Conservation (phyloP, 1,139 yeast species). For the Geotrichum restrictum region DNA sequence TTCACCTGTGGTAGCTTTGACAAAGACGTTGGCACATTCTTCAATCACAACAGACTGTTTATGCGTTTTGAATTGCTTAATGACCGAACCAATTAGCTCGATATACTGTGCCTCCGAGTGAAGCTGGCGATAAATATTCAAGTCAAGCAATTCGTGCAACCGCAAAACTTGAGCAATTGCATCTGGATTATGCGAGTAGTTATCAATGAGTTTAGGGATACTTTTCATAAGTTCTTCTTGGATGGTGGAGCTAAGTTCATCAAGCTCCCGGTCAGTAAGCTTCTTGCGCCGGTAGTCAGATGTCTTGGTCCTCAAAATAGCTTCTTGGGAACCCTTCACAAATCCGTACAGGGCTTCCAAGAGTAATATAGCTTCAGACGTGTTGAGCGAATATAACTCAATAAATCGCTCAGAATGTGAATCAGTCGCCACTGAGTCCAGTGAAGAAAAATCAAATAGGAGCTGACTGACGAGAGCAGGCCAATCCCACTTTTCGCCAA, state of each 20-base stretch:
- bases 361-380: slow-evolving; percentile 30
- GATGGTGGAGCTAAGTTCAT: slow-evolving; percentile 25
- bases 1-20: slow-evolving; percentile 23
- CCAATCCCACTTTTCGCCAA: slow-evolving; percentile 27
- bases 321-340: slow-evolving; percentile 25
- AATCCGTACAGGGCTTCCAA: slow-evolving; percentile 35
- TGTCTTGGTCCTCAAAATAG: slow-evolving; percentile 18
- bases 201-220: slow-evolving; percentile 31
- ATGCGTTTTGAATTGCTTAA: slow-evolving; percentile 29
- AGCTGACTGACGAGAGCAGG: slow-evolving; percentile 28
- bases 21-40: slow-evolving; percentile 27
- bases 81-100: slow-evolving; percentile 26
- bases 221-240: slow-evolving; percentile 27
- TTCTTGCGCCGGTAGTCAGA: slow-evolving; percentile 20
- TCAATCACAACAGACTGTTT: slow-evolving; percentile 23
- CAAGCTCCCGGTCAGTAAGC: slow-evolving; percentile 19
- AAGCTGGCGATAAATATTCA: slow-evolving; percentile 30
- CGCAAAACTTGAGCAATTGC: slow-evolving; percentile 30
- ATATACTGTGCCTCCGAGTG: slow-evolving; percentile 30
- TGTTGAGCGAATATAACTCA: slow-evolving; percentile 24
- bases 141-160: slow-evolving; percentile 31
- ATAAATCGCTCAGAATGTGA: slow-evolving; percentile 22
- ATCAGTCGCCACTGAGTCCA: slow-evolving; percentile 23
- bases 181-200: slow-evolving; percentile 31
- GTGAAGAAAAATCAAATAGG: slow-evolving; percentile 33